Conservation (phyloP, 2,329 filamentous ascomycete species). For the Trichoderma brevicompactum region DNA sequence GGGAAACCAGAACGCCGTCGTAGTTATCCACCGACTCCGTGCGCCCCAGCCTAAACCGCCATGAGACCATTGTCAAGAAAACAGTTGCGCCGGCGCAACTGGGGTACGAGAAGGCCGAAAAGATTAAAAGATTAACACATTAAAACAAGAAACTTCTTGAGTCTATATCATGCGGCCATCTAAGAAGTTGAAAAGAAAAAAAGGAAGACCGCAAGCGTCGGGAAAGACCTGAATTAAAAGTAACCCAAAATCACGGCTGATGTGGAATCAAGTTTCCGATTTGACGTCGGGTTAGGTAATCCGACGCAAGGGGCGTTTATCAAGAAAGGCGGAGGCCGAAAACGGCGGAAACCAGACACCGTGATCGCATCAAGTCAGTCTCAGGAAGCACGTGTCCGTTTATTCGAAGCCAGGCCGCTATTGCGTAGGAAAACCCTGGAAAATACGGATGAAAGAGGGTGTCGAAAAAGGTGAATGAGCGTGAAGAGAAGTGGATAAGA, state of each 20-base stretch:
- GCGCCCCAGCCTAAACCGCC: slow-evolving; percentile 40
- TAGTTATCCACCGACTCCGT: slow-evolving; percentile 57
- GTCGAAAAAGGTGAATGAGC: neutral
- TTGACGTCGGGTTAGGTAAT: slow-evolving; percentile 23
- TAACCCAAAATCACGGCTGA: slow-evolving; percentile 12
- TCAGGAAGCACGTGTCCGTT: slow-evolving; percentile 13
- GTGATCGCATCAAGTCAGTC: slow-evolving; percentile 17
- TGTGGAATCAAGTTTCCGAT: slow-evolving; percentile 24
- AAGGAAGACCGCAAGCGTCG: neutral
- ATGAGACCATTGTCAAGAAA: slow-evolving; percentile 40
- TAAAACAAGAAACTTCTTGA: neutral
- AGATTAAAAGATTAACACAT: slow-evolving; percentile 7
- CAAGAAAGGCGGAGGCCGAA: slow-evolving; percentile 3
- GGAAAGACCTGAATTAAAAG: slow-evolving; percentile 17
- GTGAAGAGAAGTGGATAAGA: neutral
- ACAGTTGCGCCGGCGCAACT: slow-evolving; percentile 28
- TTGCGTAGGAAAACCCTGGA: neutral
- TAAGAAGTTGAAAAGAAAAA: neutral
- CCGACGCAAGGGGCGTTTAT: slow-evolving; percentile 21
- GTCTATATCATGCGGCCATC: neutral
- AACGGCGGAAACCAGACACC: slow-evolving; percentile 9
- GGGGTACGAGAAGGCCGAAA: neutral
- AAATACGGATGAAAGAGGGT: neutral
- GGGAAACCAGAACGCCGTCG: slow-evolving; percentile 55
- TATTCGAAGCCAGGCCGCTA: neutral